Evolutionary conservation across 331 rosid species (phyloP), one percentile per base, ranked within the genome.

Genomic region (Saraca asoca): DNA sequence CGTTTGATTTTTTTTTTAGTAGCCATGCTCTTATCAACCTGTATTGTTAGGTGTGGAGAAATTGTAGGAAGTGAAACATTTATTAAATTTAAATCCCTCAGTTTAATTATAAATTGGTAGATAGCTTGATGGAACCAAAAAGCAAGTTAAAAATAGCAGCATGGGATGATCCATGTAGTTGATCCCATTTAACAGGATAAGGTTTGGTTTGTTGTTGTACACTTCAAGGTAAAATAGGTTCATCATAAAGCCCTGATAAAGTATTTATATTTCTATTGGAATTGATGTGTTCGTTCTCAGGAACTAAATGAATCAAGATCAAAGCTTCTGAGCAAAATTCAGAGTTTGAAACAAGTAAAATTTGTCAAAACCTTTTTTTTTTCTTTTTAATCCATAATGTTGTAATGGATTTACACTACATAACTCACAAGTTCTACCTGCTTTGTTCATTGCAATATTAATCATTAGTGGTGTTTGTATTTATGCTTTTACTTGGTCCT

Each of bases 241-340:
- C 0, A 11, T 7, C 13, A 12, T 10, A 14, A 10, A 43, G 6
- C 4, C 15, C 6, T 43, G 49, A 43, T 13, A 0, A 43, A 12
- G 15, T n/a, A 5, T 52, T 52, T 52, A 5, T 20, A 5, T 18
- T 57, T n/a, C 41, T 62, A 38, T 66, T 42, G 43, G 16, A 19
- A 48, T 46, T 52, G 11, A 38, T 44, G 42, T 75, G 19, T 58
- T 66, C 75, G 54, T 55, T 80, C 19, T n/a, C 76, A 94, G 97
- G 97, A 94, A 73, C 78, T 90, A 74, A 91, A 83, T 66, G 91
- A 94, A 74, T 90, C 95, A 1, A 88, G 99, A 79, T 73, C 92
- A 6, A 97, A 88, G 84, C 88, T 94, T 67, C 88, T 86, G 13
- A 71, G 67, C 44, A 82, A 96, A 77, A 83, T 94, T 77, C 97